A percentile compares a stretch with the other conserved stretches of the same genome.
These are phyloP conservation scores for Aspergillus bridgeri DNA, from an alignment of 495 filamentous ascomycete genomes.

Conservation along the genomic window DNA sequence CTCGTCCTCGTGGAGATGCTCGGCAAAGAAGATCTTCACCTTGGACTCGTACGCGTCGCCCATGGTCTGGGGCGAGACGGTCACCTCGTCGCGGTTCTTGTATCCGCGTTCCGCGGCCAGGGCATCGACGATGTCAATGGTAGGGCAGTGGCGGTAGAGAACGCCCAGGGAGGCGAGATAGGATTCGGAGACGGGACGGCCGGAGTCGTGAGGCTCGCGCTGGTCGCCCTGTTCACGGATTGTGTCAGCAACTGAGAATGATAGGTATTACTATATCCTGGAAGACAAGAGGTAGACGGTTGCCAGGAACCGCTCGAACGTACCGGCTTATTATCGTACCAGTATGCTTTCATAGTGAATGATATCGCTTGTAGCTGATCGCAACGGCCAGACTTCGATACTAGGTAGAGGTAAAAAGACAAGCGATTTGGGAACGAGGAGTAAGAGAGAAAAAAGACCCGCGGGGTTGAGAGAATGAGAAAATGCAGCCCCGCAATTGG, in stretches of 20 bases:
- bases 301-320: slow-evolving; percentile 22
- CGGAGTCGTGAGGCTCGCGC: slow-evolving; percentile 83
- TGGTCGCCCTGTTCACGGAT: slow-evolving; percentile 70
- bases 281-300: not conserved
- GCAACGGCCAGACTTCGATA: not conserved
- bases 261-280: slow-evolving; percentile 10
- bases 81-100: slow-evolving; percentile 92
- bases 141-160: slow-evolving; percentile 65
- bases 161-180: slow-evolving; percentile 75
- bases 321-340: slow-evolving; percentile 77
- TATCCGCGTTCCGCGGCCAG: slow-evolving; percentile 76
- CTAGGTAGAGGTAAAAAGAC: not conserved
- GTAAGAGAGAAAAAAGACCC: slow-evolving; percentile 8
- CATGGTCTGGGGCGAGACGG: slow-evolving; percentile 84
- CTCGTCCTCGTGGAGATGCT: slow-evolving; percentile 98
- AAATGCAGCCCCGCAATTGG: slow-evolving; percentile 45
- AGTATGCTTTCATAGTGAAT: slow-evolving; percentile 74
- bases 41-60: slow-evolving; percentile 78
- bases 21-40: slow-evolving; percentile 86
- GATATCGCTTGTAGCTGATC: not conserved
- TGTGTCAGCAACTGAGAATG: not conserved
- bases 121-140: slow-evolving; percentile 60
- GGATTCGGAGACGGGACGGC: slow-evolving; percentile 53
- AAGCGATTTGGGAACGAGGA: not conserved
- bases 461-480: slow-evolving; percentile 47